phyloP scores from a whole-genome alignment of 768 basidiomycete species.

The Pleurotus pulmonarius region DNA sequence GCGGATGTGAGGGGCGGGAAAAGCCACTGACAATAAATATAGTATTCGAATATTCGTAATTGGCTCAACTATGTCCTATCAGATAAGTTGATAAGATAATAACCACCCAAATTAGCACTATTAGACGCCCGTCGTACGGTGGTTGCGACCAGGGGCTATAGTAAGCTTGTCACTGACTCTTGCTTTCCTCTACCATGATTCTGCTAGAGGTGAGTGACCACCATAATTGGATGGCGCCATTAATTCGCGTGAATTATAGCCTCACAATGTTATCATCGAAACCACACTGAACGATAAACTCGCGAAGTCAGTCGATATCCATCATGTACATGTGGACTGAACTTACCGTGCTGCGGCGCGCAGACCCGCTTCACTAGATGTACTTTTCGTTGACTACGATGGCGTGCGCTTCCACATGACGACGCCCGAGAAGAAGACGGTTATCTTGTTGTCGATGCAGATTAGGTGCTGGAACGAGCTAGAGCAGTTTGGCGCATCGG shows the following conservation, averaged over 20 bases:
- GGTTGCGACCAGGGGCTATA: no score
- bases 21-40: no score
- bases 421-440: slow-evolving; percentile 80
- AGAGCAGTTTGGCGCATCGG: slow-evolving; percentile 77
- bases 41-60: no score
- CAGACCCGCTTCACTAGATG: slow-evolving; percentile 89
- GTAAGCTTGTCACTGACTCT: no score
- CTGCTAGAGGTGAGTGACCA: slow-evolving; percentile 66
- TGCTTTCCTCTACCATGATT: slow-evolving; percentile 54
- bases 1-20: no score
- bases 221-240: neutral
- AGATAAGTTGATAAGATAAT: no score
- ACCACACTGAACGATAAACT: slow-evolving; percentile 85
- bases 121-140: no score
- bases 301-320: slow-evolving; percentile 53
- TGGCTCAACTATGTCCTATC: no score
- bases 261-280: slow-evolving; percentile 92
- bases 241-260: slow-evolving; percentile 35
- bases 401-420: slow-evolving; percentile 93
- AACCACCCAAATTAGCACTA: no score
- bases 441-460: slow-evolving; percentile 88
- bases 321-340: slow-evolving; percentile 2
- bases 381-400: slow-evolving; percentile 97
- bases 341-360: slow-evolving; percentile 34
- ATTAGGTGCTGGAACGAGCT: slow-evolving; percentile 98